Percentiles rank a stretch among this genome's conserved stretches.
Evolutionary conservation across 2,329 filamentous ascomycete genomes (phyloP).

Genomic region (Chalaropsis ovoidea): DNA sequence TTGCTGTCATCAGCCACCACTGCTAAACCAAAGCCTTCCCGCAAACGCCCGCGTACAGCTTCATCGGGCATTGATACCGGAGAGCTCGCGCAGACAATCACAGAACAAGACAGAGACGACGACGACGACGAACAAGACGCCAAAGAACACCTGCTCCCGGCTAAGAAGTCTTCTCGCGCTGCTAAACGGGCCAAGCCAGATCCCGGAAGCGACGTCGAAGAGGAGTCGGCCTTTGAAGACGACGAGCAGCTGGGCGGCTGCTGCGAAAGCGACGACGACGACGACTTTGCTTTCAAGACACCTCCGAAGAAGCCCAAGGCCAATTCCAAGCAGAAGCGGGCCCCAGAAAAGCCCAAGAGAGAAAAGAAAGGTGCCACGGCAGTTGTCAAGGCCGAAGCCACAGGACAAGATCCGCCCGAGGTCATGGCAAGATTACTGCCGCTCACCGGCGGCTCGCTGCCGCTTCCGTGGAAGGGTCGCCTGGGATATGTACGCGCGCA

Average conservation of each 20-base stretch:
- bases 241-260: conserved; percentile 18
- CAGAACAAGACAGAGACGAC: not conserved
- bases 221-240: conserved; percentile 19
- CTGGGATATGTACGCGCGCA: conserved; percentile 23
- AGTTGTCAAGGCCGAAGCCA: conserved; percentile 12
- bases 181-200: conserved; percentile 12
- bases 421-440: conserved; percentile 21
- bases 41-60: not conserved
- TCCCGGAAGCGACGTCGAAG: conserved; percentile 5
- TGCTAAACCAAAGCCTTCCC: not conserved
- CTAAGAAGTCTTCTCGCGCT: not conserved
- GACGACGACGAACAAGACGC: not conserved
- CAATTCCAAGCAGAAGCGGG: not conserved
- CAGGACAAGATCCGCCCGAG: conserved; percentile 1
- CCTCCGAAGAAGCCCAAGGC: not conserved
- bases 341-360: not conserved
- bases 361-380: conserved; percentile 4
- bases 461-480: conserved; percentile 24
- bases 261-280: conserved; percentile 21
- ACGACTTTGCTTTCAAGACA: conserved; percentile 13
- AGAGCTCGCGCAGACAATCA: not conserved
- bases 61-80: not conserved
- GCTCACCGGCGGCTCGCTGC: conserved; percentile 20
- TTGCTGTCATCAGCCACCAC: not conserved
- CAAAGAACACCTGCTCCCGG: not conserved